Evolutionary conservation across 2,329 filamentous ascomycete species (phyloP), one percentile per base, ranked within the genome.

Genomic region (Penicillium griseofulvum): DNA sequence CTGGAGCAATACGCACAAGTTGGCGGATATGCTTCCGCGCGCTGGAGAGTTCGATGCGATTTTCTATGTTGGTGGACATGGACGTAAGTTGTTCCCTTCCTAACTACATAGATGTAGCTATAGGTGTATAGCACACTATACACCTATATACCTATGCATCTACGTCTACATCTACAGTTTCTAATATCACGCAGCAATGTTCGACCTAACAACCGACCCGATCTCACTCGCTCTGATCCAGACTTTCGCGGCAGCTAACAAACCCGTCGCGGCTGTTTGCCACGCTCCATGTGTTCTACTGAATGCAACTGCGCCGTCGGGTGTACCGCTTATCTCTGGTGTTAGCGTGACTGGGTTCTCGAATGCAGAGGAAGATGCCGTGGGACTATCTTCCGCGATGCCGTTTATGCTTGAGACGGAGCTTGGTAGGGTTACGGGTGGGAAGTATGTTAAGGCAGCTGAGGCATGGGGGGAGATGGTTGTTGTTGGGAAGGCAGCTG

Each of bases 31-130:
- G 61, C 65, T 82, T 16, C 82, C 83, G 33, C 80, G 79, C 55
- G 79, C 82, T 0, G 71, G 70, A 54, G 84, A 88, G 58, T 90
- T 84, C 65, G 87, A 83, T 61, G 87, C 85, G 33, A 75, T 85
- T 49, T 84, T 83, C 68, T 85, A 80, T 61, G 81, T 84, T 41
- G 83, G 83, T 49, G 82, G 83, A 31, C 81, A 85, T 60, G 82
- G 81, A 41, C 81, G 79, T 81, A 71, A 59, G 79, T 71, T 28
- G 28, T 38, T 14, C 9, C 4, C 19, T 37, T 44, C 19, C 10
- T 5, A 29, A 6, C 10, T 28, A n/a, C n/a, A n/a, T n/a, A n/a
- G n/a, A n/a, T n/a, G n/a, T n/a, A n/a, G n/a, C n/a, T n/a, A n/a
- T n/a, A n/a, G n/a, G n/a, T n/a, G n/a, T n/a, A n/a, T n/a, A n/a